Percentiles rank a stretch among this genome's conserved stretches.
These are phyloP conservation scores for Strombidium stylifer DNA, from an alignment of 73 alveolate genomes.

Conservation along the genomic window DNA sequence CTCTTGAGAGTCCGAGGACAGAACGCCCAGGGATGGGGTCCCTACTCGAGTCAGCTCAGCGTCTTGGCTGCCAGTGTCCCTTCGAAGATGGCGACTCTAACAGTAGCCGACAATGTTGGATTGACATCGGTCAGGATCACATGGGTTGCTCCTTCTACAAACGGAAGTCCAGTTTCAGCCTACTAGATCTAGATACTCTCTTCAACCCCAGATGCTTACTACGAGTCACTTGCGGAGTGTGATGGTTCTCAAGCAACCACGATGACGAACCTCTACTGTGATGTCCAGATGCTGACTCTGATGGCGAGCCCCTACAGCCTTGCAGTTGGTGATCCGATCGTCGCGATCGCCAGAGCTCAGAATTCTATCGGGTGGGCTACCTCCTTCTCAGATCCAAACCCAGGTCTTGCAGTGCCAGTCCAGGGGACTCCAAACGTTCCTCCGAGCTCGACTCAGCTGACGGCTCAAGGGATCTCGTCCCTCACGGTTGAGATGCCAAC, in stretches of 20 bases:
- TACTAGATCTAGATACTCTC: too few species aligned
- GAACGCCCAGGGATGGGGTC: slow-evolving; percentile 55
- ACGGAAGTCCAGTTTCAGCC: too few species aligned
- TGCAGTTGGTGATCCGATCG: not conserved
- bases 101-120: slow-evolving; percentile 1
- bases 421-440: slow-evolving; percentile 31
- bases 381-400: slow-evolving; percentile 18
- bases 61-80: slow-evolving; percentile 56
- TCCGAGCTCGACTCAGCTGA: not conserved
- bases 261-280: too few species aligned
- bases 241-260: too few species aligned
- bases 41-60: slow-evolving; percentile 10
- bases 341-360: slow-evolving; percentile 27
- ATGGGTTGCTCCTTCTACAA: too few species aligned
- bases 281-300: slow-evolving; percentile 23
- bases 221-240: too few species aligned
- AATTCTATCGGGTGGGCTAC: slow-evolving; percentile 22
- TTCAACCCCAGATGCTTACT: too few species aligned
- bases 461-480: not conserved
- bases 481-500: slow-evolving; percentile 20
- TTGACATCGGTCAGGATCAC: too few species aligned
- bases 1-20: slow-evolving; percentile 39
- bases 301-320: not conserved
- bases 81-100: not conserved
- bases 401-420: slow-evolving; percentile 22